Evolutionary conservation across 345 rosid genomes (phyloP).

Genomic region (Garcia nutans): DNA sequence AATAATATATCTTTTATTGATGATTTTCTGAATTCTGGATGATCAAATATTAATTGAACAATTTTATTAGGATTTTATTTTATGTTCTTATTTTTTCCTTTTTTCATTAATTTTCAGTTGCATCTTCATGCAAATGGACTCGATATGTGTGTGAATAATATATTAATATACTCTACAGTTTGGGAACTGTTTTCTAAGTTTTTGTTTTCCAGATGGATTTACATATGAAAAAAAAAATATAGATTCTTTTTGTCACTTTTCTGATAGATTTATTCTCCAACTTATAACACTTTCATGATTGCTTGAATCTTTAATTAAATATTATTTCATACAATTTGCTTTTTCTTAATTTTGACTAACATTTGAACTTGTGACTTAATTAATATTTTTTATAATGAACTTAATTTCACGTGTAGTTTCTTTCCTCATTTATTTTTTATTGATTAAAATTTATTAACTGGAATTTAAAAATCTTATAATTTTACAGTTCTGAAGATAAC

Average conservation of each 20-base stretch:
- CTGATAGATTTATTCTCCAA: slow-evolving; percentile 1
- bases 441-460: no score
- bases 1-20: background rate
- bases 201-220: slow-evolving; percentile 2
- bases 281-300: slow-evolving; percentile 3
- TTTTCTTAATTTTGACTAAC: no score
- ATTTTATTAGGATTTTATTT: slow-evolving; percentile 12
- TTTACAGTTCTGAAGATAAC: no score
- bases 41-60: background rate
- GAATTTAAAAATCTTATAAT: no score
- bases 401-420: background rate
- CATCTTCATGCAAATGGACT: slow-evolving; percentile 41
- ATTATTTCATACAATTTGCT: no score
- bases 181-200: background rate
- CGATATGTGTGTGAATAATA: slow-evolving; percentile 17
- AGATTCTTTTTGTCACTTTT: slow-evolving; percentile 10
- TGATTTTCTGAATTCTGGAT: background rate
- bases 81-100: slow-evolving; percentile 9
- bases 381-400: background rate
- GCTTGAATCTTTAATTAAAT: no score
- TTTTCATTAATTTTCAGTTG: slow-evolving; percentile 20
- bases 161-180: background rate
- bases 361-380: no score
- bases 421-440: background rate
- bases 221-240: background rate